Conservation (phyloP, 495 filamentous ascomycete genomes). For the Schizothecium vesticola region DNA sequence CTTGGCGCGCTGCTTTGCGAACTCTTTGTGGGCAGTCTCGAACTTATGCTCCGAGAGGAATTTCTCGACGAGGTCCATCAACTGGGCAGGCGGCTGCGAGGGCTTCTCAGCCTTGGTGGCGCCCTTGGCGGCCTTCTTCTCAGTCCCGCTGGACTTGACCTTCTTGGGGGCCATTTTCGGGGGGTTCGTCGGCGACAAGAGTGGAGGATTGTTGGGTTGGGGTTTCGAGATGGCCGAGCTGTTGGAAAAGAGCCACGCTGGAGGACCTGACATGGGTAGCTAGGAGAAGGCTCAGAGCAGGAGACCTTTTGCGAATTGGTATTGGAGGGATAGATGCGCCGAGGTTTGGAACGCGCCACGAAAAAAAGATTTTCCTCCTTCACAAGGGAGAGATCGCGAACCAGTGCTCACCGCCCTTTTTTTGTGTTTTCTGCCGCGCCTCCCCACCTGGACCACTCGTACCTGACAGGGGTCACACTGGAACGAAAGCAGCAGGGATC, state of each 20-base stretch:
- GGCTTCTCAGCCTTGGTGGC: conserved; percentile 5
- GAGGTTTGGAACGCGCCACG: not conserved
- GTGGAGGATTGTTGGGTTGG: not conserved
- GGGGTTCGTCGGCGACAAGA: conserved; percentile 7
- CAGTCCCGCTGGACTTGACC: conserved; percentile 26
- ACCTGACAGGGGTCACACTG: not conserved
- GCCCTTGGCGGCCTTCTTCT: conserved; percentile 10
- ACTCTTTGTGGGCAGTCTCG: conserved; percentile 50
- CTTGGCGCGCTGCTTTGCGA: conserved; percentile 52
- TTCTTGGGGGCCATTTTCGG: conserved; percentile 20
- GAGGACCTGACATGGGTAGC: conserved; percentile 29
- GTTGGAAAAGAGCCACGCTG: conserved; percentile 46
- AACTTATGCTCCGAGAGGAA: conserved; percentile 66
- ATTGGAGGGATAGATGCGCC: not conserved
- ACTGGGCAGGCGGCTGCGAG: conserved; percentile 45
- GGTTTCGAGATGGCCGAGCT: conserved; percentile 22
- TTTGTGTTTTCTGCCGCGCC: not conserved
- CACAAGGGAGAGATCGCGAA: not conserved
- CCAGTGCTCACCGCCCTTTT: not conserved
- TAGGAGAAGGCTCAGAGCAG: not conserved
- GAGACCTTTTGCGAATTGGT: not conserved
- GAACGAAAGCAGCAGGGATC: not conserved
- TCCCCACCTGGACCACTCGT: not conserved
- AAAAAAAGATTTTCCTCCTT: not conserved
- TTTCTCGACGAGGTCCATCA: conserved; percentile 59